phyloP scores from a whole-genome alignment of 495 filamentous ascomycete genomes.

The Aspergillus wentii region DNA sequence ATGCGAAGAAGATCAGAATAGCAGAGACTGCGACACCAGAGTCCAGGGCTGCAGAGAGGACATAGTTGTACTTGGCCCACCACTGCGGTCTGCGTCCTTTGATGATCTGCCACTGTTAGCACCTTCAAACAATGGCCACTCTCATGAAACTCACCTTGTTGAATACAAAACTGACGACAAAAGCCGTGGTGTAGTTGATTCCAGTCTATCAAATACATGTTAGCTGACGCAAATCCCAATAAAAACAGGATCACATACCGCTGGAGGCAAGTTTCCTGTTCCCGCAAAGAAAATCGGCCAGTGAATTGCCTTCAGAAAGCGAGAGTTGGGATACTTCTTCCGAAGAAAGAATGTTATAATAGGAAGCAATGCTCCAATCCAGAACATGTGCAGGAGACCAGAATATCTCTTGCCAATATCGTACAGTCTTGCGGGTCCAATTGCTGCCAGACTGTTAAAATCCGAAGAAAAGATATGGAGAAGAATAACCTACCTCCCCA shows the following conservation, averaged over 20 bases:
- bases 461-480: constrained; percentile 49
- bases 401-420: constrained; percentile 21
- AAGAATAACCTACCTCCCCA: constrained; percentile 55
- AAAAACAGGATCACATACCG: constrained; percentile 1
- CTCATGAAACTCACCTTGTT: constrained; percentile 50
- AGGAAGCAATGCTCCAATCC: constrained; percentile 13
- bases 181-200: constrained; percentile 75
- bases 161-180: constrained; percentile 74
- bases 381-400: constrained; percentile 13
- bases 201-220: constrained; percentile 47
- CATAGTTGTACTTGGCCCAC: constrained; percentile 92
- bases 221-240: neutral
- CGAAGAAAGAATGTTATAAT: constrained; percentile 6
- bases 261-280: constrained; percentile 13
- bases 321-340: constrained; percentile 7
- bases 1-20: constrained; percentile 76
- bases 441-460: constrained; percentile 58
- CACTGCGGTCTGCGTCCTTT: constrained; percentile 59
- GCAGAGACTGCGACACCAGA: constrained; percentile 75
- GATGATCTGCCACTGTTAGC: constrained; percentile 27
- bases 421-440: constrained; percentile 68
- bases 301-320: constrained; percentile 9
- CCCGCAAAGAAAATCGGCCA: constrained; percentile 19
- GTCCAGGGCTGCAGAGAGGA: constrained; percentile 74
- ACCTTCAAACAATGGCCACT: no score